Evolutionary conservation across 108 stramenopile species (phyloP).

Genomic region (Skeletonema costatum): DNA sequence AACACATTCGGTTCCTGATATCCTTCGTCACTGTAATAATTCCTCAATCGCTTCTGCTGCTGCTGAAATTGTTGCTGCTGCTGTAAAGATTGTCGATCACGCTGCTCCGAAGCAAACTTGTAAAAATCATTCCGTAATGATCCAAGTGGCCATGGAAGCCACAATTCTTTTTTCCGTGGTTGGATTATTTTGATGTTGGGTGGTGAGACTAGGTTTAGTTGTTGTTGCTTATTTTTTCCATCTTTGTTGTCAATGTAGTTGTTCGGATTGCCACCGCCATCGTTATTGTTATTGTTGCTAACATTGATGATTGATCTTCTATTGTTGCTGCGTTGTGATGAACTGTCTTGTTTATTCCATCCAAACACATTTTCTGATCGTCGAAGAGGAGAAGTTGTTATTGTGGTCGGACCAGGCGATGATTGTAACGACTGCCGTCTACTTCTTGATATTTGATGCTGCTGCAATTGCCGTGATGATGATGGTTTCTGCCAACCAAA

Average conservation of each 20-base stretch:
- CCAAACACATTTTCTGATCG: slow-evolving; percentile 25
- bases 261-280: not conserved
- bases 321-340: not conserved
- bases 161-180: slow-evolving; percentile 51
- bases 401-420: not conserved
- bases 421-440: not conserved
- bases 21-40: slow-evolving; percentile 2
- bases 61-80: not conserved
- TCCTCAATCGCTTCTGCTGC: slow-evolving; percentile 1
- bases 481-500: slow-evolving; percentile 12
- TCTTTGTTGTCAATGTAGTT: not conserved
- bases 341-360: not conserved
- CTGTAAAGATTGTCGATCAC: not conserved
- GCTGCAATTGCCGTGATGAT: not conserved
- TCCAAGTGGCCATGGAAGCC: slow-evolving; percentile 53
- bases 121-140: slow-evolving; percentile 43
- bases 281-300: not conserved
- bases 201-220: not conserved
- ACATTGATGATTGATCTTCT: not conserved
- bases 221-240: not conserved
- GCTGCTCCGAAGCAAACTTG: slow-evolving; percentile 21
- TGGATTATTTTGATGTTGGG: slow-evolving; percentile 22
- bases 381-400: not conserved
- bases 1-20: not conserved
- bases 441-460: not conserved